phyloP scores from a whole-genome alignment of 2,329 filamentous ascomycete genomes.

The Nothophoma quercina region DNA sequence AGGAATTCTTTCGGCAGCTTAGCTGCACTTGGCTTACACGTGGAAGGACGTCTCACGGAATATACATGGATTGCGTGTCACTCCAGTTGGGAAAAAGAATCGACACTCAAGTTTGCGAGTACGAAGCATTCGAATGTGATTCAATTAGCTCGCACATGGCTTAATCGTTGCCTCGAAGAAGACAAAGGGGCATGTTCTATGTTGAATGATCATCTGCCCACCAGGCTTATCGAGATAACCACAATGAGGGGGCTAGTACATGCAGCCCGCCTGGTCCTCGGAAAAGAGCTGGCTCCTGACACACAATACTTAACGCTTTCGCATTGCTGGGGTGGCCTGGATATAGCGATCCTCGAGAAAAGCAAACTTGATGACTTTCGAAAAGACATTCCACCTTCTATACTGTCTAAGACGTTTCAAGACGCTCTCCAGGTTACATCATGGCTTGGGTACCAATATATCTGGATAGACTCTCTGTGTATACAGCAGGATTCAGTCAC shows the following conservation, averaged over 20 bases:
- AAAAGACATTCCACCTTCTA: neutral
- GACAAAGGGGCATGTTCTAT: neutral
- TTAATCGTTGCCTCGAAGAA: neutral
- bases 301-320: slow-evolving; percentile 3
- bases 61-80: too few species aligned
- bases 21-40: too few species aligned
- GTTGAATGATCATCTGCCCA: neutral
- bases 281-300: neutral
- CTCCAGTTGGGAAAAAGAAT: too few species aligned
- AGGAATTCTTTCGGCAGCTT: too few species aligned
- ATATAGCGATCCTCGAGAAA: too few species aligned
- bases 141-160: too few species aligned
- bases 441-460: slow-evolving; percentile 10
- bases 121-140: too few species aligned
- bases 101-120: too few species aligned
- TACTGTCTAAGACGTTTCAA: slow-evolving; percentile 3
- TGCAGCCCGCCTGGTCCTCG: neutral
- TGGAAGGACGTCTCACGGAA: too few species aligned
- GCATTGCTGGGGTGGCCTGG: slow-evolving; percentile 8
- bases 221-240: neutral
- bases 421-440: neutral
- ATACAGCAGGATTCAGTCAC: slow-evolving; percentile 15
- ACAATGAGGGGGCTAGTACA: neutral
- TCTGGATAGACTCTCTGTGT: slow-evolving; percentile 24
- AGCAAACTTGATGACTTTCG: neutral